Evolutionary conservation across 768 basidiomycete genomes (phyloP), one percentile per base, ranked within the genome.

Genomic region (Amanita pallidorosea): DNA sequence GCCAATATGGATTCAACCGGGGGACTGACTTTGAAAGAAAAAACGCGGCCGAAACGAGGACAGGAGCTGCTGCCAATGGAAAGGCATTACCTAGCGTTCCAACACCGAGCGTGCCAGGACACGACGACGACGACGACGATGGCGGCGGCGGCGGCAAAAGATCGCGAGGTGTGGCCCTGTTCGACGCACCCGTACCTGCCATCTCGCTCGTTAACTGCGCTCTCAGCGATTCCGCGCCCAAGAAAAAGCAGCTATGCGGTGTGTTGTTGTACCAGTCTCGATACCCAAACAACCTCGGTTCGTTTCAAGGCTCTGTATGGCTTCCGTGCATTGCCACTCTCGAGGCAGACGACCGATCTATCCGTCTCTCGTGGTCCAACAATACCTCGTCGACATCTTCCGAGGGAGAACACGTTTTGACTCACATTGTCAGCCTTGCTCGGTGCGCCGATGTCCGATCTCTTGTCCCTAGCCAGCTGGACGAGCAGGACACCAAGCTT

Each of bases 401-500:
- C 48, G 54, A 56, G 25, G 58, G 56, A 13, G 51, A 61, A 35
- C 61, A 64, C 7, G 62, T 72, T 31, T 66, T 65, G 17, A 67
- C 70, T 8, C 75, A 74, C 49, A 62, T 70, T 25, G 70, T 88
- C 29, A 58, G 68, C 7, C 64, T 88, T 40, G 56, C 65, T 5
- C 65, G 67, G 29, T 85, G 84, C 58, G 64, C 75, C 36, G 81
- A 87, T 58, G 76, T 87, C 43, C 81, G 75, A 20, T 85, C 86
- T 9, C 61, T 84, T 11, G 56, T 71, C 22, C 22, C 65, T 29
- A 57, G 60, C 7, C 70, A 79, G 43, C 58, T 83, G 22, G 62
- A 64, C 34, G 49, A 58, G 9, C 69, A 73, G 4, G 81, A 84
- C 51, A 63, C 61, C 23, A 65, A 62, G 5, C 57, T 70, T 22